A percentile compares a stretch with the other conserved stretches of the same genome.
phyloP scores from a whole-genome alignment of 768 basidiomycete genomes.

The Tylopilus felleus region DNA sequence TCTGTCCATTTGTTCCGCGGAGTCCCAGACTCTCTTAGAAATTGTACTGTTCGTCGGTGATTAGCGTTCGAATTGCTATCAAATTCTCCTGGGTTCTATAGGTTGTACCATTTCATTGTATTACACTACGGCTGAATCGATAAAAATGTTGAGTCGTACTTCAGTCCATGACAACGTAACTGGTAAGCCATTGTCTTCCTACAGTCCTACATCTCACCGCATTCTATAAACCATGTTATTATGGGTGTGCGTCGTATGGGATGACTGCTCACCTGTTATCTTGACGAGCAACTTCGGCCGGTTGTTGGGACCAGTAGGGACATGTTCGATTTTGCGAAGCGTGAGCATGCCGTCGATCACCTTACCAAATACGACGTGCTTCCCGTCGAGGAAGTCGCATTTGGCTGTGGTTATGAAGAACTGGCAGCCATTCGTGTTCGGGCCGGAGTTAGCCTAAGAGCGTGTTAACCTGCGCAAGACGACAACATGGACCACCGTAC shows the following conservation, averaged over 20 bases:
- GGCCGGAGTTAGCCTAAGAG: constrained; percentile 87
- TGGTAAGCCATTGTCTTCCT: neutral
- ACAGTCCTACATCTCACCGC: constrained; percentile 52
- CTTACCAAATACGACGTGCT: constrained; percentile 90
- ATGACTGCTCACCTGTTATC: constrained; percentile 61
- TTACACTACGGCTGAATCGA: neutral
- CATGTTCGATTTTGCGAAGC: constrained; percentile 93
- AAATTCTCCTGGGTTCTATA: neutral
- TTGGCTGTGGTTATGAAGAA: constrained; percentile 97
- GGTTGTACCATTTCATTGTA: neutral
- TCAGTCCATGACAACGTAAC: neutral
- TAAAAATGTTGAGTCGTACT: neutral
- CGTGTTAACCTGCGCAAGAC: constrained; percentile 1
- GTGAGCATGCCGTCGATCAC: constrained; percentile 94
- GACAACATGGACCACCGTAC: constrained; percentile 35
- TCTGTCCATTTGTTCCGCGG: neutral
- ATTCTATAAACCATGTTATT: constrained; percentile 36
- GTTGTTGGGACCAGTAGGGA: constrained; percentile 88
- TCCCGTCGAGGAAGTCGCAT: constrained; percentile 93
- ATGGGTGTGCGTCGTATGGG: neutral
- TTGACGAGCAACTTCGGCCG: constrained; percentile 86
- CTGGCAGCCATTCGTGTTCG: constrained; percentile 94
- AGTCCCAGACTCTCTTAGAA: neutral
- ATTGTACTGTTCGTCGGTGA: neutral
- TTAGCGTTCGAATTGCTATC: neutral